A percentile compares a stretch with the other conserved stretches of the same genome.
These are phyloP conservation scores for Phylloporus arenicola DNA, from an alignment of 768 basidiomycete genomes.

Conservation along the genomic window DNA sequence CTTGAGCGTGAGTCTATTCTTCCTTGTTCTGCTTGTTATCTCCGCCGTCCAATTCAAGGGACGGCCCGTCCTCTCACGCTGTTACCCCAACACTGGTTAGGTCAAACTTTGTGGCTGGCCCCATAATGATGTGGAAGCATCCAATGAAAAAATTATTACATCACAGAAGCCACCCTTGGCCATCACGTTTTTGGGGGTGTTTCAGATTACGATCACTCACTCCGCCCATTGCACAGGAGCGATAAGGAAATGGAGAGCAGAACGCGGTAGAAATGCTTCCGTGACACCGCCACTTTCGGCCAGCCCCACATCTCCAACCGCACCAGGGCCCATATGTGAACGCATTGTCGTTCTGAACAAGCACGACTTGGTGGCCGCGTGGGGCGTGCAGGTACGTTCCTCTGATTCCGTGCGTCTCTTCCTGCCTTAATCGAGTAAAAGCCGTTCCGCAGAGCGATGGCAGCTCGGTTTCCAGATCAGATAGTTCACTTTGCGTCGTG, in stretches of 20 bases:
- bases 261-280: constrained; percentile 54
- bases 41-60: constrained; percentile 4
- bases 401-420: constrained; percentile 4
- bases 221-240: constrained; percentile 40
- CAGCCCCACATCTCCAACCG: background rate
- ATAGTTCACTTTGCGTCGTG: constrained; percentile 66
- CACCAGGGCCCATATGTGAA: constrained; percentile 50
- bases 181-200: constrained; percentile 9
- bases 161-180: constrained; percentile 5
- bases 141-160: constrained; percentile 6
- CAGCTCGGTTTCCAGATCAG: constrained; percentile 64
- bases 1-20: constrained; percentile 62
- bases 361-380: constrained; percentile 82
- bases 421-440: constrained; percentile 27
- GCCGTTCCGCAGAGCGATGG: constrained; percentile 75
- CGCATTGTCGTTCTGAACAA: constrained; percentile 91
- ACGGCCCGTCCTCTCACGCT: constrained; percentile 20
- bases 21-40: background rate
- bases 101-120: constrained; percentile 5
- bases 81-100: constrained; percentile 10
- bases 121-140: constrained; percentile 11
- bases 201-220: constrained; percentile 13
- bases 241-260: constrained; percentile 61
- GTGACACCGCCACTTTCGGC: constrained; percentile 35
- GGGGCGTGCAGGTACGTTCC: constrained; percentile 72